Evolutionary conservation across 2,329 filamentous ascomycete species (phyloP).

Genomic region (Furcasterigmium sp.): DNA sequence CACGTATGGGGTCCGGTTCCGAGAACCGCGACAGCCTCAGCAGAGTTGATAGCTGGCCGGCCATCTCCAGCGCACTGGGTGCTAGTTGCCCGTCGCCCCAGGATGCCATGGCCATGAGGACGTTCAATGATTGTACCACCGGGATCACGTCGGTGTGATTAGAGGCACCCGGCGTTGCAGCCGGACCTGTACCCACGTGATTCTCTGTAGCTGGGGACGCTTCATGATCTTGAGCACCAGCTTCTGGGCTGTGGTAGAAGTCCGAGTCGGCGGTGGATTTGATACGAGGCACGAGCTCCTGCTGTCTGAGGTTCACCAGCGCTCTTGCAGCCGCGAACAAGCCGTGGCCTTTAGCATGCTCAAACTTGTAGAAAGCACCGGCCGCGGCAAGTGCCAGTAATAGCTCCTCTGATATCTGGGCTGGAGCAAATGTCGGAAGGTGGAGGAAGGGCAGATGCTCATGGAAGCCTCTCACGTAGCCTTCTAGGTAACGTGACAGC

Average conservation of each 20-base stretch:
- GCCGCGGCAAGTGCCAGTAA: constrained; percentile 45
- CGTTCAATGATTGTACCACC: constrained; percentile 28
- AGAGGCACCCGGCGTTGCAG: no score
- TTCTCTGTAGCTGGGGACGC: no score
- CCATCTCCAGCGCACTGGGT: background rate
- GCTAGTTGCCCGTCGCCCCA: background rate
- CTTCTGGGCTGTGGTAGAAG: no score
- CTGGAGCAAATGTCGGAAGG: constrained; percentile 35
- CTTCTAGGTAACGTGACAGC: background rate
- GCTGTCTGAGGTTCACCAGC: no score
- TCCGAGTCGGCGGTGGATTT: no score
- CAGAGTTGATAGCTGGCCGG: background rate
- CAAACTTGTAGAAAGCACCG: constrained; percentile 42
- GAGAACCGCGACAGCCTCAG: background rate
- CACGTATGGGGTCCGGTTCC: background rate
- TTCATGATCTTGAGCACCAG: no score
- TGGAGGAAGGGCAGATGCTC: constrained; percentile 47
- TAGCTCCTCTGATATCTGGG: constrained; percentile 34
- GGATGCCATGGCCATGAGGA: background rate
- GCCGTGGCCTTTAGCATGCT: constrained; percentile 39
- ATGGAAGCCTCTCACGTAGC: constrained; percentile 38
- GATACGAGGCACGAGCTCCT: no score
- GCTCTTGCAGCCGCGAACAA: background rate
- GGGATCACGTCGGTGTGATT: constrained; percentile 24
- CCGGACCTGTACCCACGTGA: no score